Evolutionary conservation across 164 flowering plant species (phyloP).

Genomic region (Vitis labrusca): DNA sequence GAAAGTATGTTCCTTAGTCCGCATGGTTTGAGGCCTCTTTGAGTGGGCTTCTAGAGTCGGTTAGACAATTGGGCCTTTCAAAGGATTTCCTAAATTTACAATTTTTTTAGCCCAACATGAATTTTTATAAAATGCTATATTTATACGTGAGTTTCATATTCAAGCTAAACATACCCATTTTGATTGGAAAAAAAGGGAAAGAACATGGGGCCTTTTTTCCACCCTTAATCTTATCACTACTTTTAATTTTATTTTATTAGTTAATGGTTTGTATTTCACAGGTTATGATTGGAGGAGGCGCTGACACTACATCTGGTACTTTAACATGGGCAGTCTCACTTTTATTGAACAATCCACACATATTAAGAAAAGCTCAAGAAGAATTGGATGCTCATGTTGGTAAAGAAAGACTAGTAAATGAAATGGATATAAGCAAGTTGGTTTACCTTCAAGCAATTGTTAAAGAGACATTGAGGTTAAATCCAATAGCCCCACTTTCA

Average conservation of each 20-base stretch:
- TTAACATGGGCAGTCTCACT: constrained; percentile 29
- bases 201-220: background rate
- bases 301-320: constrained; percentile 17
- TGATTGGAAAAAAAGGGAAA: too few species aligned
- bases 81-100: too few species aligned
- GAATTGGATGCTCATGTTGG: constrained; percentile 36
- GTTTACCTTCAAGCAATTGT: constrained; percentile 26
- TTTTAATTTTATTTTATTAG: background rate
- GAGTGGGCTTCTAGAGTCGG: too few species aligned
- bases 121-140: too few species aligned
- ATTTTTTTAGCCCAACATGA: too few species aligned
- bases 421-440: constrained; percentile 24
- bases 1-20: too few species aligned
- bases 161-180: too few species aligned
- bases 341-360: constrained; percentile 26
- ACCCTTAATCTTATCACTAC: background rate
- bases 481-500: constrained; percentile 4
- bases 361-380: constrained; percentile 23
- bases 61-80: too few species aligned
- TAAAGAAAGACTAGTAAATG: constrained; percentile 25
- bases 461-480: constrained; percentile 29
- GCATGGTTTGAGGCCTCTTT: too few species aligned
- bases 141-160: too few species aligned
- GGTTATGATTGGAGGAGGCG: constrained; percentile 13
- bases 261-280: constrained; percentile 3